Conservation (phyloP, 768 basidiomycete species). For the Scleroderma citrinum region DNA sequence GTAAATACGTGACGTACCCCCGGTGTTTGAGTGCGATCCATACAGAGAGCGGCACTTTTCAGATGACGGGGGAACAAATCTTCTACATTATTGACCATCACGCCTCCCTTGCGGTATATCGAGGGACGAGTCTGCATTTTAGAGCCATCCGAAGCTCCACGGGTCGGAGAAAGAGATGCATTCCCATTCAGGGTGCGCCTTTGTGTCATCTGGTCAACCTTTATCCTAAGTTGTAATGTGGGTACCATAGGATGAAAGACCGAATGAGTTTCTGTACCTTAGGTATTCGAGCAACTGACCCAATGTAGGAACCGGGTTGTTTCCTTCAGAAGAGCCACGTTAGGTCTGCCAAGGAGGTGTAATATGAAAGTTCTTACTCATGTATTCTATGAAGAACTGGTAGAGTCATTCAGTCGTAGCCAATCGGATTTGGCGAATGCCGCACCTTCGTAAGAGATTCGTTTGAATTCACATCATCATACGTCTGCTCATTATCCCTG, state of each 20-base stretch:
- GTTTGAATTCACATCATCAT: slow-evolving; percentile 11
- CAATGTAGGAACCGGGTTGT: slow-evolving; percentile 18
- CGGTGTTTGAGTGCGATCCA: slow-evolving; percentile 8
- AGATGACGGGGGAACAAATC: background rate
- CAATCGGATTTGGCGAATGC: background rate
- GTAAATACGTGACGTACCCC: slow-evolving; percentile 5
- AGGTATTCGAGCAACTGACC: background rate
- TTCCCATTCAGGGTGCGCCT: background rate
- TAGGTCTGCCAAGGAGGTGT: background rate
- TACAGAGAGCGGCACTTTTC: background rate
- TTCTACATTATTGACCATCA: no score
- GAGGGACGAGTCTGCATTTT: no score
- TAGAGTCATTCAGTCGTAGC: background rate
- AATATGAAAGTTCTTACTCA: slow-evolving; percentile 13
- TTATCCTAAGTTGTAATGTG: background rate
- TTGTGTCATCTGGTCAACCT: background rate
- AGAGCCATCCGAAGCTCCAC: no score
- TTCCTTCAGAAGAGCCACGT: slow-evolving; percentile 9
- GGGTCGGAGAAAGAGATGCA: no score
- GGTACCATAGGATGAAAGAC: background rate
- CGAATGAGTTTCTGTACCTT: background rate
- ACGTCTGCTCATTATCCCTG: slow-evolving; percentile 19
- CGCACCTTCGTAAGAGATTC: slow-evolving; percentile 20
- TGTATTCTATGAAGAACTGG: slow-evolving; percentile 25
- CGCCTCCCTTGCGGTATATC: no score